Evolutionary conservation across 2,329 filamentous ascomycete genomes (phyloP).

Genomic region (Fonsecaea multimorphosa): DNA sequence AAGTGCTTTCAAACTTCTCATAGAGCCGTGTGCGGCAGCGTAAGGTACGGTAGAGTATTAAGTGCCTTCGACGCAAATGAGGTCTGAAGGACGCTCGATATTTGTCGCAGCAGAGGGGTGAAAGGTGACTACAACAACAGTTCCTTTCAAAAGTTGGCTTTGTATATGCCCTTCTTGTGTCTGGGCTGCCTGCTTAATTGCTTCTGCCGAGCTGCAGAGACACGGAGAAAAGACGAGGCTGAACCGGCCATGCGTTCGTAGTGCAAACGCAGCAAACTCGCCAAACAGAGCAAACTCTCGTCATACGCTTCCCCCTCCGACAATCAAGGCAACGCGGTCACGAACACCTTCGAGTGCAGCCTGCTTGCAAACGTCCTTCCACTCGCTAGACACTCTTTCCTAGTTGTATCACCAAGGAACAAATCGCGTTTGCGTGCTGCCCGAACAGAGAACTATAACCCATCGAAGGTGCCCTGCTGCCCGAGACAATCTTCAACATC

Average conservation of each 20-base stretch:
- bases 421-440: neutral
- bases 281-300: conserved; percentile 12
- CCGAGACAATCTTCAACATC: neutral
- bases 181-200: too few relatives aligned
- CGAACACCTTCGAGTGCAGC: conserved; percentile 17
- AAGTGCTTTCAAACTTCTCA: neutral
- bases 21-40: neutral
- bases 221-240: conserved; percentile 1
- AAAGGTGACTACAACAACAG: neutral
- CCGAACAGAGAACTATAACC: neutral
- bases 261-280: conserved; percentile 10
- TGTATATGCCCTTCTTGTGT: too few relatives aligned
- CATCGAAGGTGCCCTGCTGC: neutral
- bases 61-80: neutral
- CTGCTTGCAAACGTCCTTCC: neutral
- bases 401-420: neutral
- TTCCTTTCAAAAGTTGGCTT: neutral
- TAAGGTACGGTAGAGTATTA: neutral
- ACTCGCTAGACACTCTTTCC: conserved; percentile 6
- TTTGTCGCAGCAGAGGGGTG: neutral
- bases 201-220: neutral
- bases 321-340: conserved; percentile 5
- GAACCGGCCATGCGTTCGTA: neutral
- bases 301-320: conserved; percentile 2
- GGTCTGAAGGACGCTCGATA: neutral